Conservation (phyloP, 2,329 filamentous ascomycete species). For the Aplosporella prunicola region DNA sequence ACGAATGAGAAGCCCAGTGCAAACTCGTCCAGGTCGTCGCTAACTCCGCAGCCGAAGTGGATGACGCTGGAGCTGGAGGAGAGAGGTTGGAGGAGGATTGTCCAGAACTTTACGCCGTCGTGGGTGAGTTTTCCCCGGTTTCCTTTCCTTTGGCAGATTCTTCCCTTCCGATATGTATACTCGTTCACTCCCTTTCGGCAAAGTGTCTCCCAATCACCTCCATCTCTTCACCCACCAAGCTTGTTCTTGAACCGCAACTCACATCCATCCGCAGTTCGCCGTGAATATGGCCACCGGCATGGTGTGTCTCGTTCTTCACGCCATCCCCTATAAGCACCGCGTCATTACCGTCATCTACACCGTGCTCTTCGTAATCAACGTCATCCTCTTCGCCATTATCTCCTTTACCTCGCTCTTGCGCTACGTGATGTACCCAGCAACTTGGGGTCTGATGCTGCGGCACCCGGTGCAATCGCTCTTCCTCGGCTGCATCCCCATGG, state of each 20-base stretch:
- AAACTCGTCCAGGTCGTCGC: no score
- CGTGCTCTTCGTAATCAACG: slow-evolving; percentile 52
- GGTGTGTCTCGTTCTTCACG: slow-evolving; percentile 52
- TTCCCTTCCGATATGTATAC: not conserved
- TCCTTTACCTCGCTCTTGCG: slow-evolving; percentile 47
- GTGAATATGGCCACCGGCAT: slow-evolving; percentile 56
- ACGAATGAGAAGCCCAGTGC: no score
- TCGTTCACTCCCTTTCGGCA: not conserved
- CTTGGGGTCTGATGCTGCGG: slow-evolving; percentile 56
- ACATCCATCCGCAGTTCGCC: slow-evolving; percentile 16
- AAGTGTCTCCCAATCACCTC: not conserved
- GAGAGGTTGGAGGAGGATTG: slow-evolving; percentile 14
- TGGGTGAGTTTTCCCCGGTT: slow-evolving; percentile 16
- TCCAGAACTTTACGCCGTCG: slow-evolving; percentile 28
- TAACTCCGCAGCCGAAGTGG: no score
- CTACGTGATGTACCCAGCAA: slow-evolving; percentile 56
- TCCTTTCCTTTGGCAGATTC: not conserved
- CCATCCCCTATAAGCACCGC: slow-evolving; percentile 49
- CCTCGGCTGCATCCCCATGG: slow-evolving; percentile 59
- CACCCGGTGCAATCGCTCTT: slow-evolving; percentile 61
- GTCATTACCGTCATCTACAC: slow-evolving; percentile 53
- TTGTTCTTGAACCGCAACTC: not conserved
- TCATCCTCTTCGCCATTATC: slow-evolving; percentile 48
- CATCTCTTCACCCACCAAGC: not conserved
- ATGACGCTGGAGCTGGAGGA: no score